These are phyloP conservation scores for Aspergillus sergii DNA, from an alignment of 2,329 filamentous ascomycete genomes.

Conservation along the genomic window DNA sequence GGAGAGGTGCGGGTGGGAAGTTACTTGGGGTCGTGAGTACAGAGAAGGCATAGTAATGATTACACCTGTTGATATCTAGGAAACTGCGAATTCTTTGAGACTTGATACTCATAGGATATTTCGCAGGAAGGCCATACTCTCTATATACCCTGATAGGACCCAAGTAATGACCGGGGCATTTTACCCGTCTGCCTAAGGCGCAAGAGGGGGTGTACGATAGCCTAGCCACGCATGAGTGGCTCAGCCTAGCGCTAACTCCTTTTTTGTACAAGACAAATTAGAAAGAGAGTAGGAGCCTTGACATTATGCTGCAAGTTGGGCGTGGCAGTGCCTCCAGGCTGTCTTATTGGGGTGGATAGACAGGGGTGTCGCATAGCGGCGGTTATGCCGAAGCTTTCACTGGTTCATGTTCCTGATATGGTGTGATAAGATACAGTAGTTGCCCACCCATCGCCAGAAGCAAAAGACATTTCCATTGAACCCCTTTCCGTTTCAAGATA, in stretches of 20 bases:
- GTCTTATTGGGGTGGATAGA: neutral
- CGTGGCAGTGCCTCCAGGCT: neutral
- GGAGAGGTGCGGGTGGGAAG: neutral
- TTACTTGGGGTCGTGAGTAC: neutral
- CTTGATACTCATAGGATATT: neutral
- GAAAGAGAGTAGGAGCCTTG: neutral
- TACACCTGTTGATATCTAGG: neutral
- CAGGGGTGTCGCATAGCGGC: neutral
- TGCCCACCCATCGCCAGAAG: neutral
- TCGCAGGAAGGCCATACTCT: neutral
- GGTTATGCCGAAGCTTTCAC: neutral
- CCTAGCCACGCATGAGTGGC: neutral
- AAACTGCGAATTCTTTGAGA: neutral
- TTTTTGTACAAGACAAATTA: neutral
- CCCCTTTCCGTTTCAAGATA: neutral
- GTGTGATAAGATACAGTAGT: neutral
- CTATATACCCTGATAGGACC: neutral
- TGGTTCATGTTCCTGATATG: neutral
- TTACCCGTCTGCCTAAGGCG: neutral
- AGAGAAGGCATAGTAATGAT: neutral
- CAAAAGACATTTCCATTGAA: neutral
- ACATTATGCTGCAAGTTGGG: neutral
- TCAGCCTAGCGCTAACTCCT: neutral
- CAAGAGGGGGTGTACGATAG: neutral
- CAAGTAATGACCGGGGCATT: neutral